These are phyloP conservation scores for Pyropia haitanensis DNA, from an alignment of 23 red algal genomes.

Conservation along the genomic window DNA sequence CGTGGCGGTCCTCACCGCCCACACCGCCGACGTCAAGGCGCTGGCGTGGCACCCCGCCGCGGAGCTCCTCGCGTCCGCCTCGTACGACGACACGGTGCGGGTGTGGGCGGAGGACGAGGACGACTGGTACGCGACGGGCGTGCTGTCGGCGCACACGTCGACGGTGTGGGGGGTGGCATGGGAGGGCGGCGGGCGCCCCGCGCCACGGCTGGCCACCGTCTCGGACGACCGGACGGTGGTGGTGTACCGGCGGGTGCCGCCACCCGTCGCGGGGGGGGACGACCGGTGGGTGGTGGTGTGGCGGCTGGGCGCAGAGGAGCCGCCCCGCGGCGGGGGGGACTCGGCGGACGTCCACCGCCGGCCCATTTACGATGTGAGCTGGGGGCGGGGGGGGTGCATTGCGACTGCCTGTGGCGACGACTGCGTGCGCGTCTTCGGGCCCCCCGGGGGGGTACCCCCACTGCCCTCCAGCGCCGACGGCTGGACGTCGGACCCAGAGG, in stretches of 20 bases:
- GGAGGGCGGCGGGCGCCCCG: slow-evolving; percentile 16
- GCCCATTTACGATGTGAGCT: slow-evolving; percentile 47
- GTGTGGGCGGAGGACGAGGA: slow-evolving; percentile 91
- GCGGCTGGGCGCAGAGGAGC: slow-evolving; percentile 7
- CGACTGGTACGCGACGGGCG: slow-evolving; percentile 74
- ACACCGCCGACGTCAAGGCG: slow-evolving; percentile 86
- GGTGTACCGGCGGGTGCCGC: slow-evolving; percentile 58
- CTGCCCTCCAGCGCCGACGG: no score
- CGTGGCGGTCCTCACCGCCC: slow-evolving; percentile 77
- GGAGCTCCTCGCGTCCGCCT: slow-evolving; percentile 60
- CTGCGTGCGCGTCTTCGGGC: slow-evolving; percentile 34
- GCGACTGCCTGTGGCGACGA: slow-evolving; percentile 77
- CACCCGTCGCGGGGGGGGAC: slow-evolving; percentile 14
- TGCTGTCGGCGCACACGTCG: slow-evolving; percentile 45
- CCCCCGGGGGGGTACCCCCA: no score
- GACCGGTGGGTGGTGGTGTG: slow-evolving; percentile 23
- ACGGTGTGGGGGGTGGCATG: slow-evolving; percentile 86
- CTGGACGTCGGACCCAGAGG: neutral
- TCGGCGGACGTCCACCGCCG: slow-evolving; percentile 26
- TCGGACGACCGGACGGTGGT: slow-evolving; percentile 53
- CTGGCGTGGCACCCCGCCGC: slow-evolving; percentile 76
- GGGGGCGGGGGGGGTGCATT: slow-evolving; percentile 30
- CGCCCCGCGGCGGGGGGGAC: neutral
- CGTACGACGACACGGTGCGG: slow-evolving; percentile 81
- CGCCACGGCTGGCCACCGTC: slow-evolving; percentile 31